Percentiles rank a stretch among this genome's conserved stretches.
Conservation (phyloP, 345 rosid species). For the Physaria fendleri region DNA sequence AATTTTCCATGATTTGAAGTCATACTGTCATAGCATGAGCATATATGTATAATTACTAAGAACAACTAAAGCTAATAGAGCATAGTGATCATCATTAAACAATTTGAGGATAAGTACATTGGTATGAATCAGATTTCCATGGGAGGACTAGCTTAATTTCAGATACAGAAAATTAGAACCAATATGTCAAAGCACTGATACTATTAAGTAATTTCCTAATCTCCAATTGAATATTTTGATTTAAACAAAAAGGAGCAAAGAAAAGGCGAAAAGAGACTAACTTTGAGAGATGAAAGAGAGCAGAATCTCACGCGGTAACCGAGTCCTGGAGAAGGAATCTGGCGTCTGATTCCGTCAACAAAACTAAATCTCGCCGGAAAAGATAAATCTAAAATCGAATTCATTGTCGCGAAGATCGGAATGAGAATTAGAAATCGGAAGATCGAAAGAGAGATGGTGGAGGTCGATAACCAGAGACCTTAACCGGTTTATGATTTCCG, state of each 20-base stretch:
- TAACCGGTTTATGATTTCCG: too few relatives aligned
- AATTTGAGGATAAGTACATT: not conserved
- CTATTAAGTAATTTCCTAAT: not conserved
- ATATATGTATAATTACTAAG: too few relatives aligned
- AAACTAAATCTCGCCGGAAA: slow-evolving; percentile 1
- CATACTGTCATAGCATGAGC: too few relatives aligned
- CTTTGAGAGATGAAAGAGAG: slow-evolving; percentile 27
- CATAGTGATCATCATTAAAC: not conserved
- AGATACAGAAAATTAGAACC: too few relatives aligned
- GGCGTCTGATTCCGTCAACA: not conserved
- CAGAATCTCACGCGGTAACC: slow-evolving; percentile 5
- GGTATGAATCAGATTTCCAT: too few relatives aligned
- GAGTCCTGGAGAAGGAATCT: not conserved
- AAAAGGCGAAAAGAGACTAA: not conserved
- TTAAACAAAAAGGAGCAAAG: not conserved
- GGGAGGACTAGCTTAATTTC: too few relatives aligned
- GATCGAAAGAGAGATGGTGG: too few relatives aligned
- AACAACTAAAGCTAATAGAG: too few relatives aligned
- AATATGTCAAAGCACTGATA: not conserved
- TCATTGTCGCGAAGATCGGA: too few relatives aligned
- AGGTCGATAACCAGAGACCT: too few relatives aligned
- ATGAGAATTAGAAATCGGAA: too few relatives aligned
- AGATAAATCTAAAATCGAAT: too few relatives aligned
- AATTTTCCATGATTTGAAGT: not conserved
- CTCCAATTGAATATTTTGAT: not conserved